Evolutionary conservation across 371 early-diverging fungal species (phyloP).

Genomic region (Zychaea mexicana): DNA sequence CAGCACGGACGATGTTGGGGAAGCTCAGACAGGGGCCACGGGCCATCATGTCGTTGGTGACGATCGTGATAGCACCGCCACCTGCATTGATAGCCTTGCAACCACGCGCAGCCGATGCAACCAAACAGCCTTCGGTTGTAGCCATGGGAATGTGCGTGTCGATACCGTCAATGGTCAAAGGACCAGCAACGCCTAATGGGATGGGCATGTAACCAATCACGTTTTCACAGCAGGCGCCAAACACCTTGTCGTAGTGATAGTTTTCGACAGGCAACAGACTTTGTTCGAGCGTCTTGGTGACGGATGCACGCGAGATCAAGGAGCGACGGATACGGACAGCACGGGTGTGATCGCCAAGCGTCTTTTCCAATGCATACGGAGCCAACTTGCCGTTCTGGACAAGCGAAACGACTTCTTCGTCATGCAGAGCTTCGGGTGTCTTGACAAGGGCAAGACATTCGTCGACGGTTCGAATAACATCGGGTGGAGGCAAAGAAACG

Average conservation of each 20-base stretch:
- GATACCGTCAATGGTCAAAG: constrained; percentile 80
- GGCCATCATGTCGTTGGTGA: constrained; percentile 91
- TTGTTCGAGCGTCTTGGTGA: constrained; percentile 65
- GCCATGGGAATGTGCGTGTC: constrained; percentile 92
- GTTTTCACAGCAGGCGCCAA: constrained; percentile 96
- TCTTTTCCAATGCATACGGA: constrained; percentile 85
- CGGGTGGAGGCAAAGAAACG: constrained; percentile 21
- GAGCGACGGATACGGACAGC: constrained; percentile 86
- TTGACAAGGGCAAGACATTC: constrained; percentile 64
- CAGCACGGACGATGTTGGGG: constrained; percentile 68
- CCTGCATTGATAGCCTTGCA: constrained; percentile 94
- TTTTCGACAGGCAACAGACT: constrained; percentile 75
- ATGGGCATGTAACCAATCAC: constrained; percentile 95
- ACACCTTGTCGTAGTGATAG: constrained; percentile 88
- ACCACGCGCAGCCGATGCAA: constrained; percentile 96
- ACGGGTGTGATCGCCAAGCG: constrained; percentile 72
- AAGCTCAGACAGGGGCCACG: constrained; percentile 94
- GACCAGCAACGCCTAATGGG: constrained; percentile 93
- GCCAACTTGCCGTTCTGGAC: constrained; percentile 76
- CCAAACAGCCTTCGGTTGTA: constrained; percentile 94
- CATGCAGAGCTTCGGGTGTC: constrained; percentile 48
- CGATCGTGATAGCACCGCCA: constrained; percentile 87
- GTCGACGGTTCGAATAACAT: constrained; percentile 58
- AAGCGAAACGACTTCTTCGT: constrained; percentile 80
- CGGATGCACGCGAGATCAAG: constrained; percentile 72